Evolutionary conservation across 2,329 filamentous ascomycete species (phyloP), one percentile per base, ranked within the genome.

Genomic region (Ceratocystis huliohia): DNA sequence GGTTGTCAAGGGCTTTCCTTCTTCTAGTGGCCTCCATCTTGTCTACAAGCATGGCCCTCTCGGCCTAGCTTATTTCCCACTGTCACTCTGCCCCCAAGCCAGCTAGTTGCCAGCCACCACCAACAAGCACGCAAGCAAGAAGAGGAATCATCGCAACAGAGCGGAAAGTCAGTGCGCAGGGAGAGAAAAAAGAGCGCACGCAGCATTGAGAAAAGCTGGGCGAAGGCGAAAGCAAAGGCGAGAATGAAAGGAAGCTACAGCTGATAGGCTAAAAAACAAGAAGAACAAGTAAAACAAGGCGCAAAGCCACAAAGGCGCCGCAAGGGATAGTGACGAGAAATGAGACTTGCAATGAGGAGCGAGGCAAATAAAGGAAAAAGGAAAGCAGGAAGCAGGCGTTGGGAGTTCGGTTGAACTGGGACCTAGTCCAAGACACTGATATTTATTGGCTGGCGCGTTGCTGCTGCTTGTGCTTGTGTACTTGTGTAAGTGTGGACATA

Each of bases 321-420:
- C 50, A 56, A 56, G 50, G 50, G 50, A 56, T 56, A 56, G 50
- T 25, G 50, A 56, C 50, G 50, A 56, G 50, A 56, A 56, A 56
- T 56, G 25, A 56, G 50, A 56, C 20, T 56, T 13, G 25, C 7
- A 22, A 15, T 6, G 25, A 56, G 50, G 13, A 22, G 20, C 22
- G 50, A 22, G 25, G 46, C 10, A 56, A 28, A 28, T 25, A 3
- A 28, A 56, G 15, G 50, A 56, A 25, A 56, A 56, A 30, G 10
- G 50, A 17, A 25, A 25, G 20, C 17, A 56, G 10, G 50, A 56
- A 56, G 6, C 50, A 28, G 50, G 8, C n/a, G 20, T 25, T 15
- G 25, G 50, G 10, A 25, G 50, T 15, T 10, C 13, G 50, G 13
- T 8, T 56, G 20, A 6, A 10, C 25, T 25, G 13, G 25, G 50